These are phyloP conservation scores for Acanthamoeba sp. DNA, from an alignment of 208 protist species.

Conservation along the genomic window DNA sequence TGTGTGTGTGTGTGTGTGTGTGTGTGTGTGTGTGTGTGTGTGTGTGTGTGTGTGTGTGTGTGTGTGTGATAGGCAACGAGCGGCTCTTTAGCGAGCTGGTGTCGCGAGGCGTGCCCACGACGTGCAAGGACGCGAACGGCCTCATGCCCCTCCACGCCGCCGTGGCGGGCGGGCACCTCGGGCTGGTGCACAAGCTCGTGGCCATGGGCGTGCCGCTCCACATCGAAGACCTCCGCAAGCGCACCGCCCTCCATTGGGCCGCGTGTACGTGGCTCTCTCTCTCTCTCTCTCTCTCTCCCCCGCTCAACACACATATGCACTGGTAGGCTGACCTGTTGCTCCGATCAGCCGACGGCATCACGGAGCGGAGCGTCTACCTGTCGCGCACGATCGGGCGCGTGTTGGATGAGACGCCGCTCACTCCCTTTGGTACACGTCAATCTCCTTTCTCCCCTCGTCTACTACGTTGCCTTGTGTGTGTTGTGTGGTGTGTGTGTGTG, in stretches of 20 bases:
- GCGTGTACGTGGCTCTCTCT: not conserved
- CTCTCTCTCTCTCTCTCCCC: too few species aligned
- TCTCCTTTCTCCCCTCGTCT: not conserved
- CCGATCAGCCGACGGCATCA: constrained; percentile 11
- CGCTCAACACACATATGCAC: not conserved
- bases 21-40: too few species aligned
- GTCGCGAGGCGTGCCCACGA: not conserved
- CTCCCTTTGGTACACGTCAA: not conserved
- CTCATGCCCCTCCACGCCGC: constrained; percentile 46
- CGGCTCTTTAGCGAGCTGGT: constrained; percentile 20
- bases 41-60: too few species aligned
- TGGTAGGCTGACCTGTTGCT: not conserved
- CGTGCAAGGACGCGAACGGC: constrained; percentile 53
- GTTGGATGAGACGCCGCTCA: not conserved
- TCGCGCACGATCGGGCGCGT: constrained; percentile 21
- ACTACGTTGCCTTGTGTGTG: too few species aligned
- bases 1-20: too few species aligned
- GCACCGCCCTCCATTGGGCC: constrained; percentile 49
- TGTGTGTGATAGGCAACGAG: not conserved
- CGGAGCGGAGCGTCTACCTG: not conserved
- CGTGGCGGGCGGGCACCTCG: constrained; percentile 13
- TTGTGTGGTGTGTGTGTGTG: too few species aligned
- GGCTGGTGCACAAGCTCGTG: constrained; percentile 15
- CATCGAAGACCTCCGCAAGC: constrained; percentile 29
- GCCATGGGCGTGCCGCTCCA: constrained; percentile 34